phyloP scores from a whole-genome alignment of 345 rosid genomes.

The Schrenkiella parvula region DNA sequence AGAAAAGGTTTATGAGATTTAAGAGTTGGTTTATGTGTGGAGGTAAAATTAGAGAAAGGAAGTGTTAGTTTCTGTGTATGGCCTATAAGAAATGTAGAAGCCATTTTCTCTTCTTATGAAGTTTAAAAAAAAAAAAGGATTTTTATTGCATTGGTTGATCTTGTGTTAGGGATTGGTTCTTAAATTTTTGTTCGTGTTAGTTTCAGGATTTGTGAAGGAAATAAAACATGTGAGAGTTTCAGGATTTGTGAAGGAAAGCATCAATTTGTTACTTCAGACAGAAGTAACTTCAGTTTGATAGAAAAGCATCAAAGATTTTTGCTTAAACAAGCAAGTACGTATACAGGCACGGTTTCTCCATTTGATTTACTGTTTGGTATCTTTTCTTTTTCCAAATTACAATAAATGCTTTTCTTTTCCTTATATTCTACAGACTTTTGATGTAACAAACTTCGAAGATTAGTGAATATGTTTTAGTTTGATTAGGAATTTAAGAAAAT shows the following conservation, averaged over 20 bases:
- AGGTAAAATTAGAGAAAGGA: constrained; percentile 14
- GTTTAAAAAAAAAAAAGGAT: neutral
- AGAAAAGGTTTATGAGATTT: constrained; percentile 16
- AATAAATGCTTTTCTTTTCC: neutral
- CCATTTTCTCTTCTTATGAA: constrained; percentile 25
- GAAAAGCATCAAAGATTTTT: constrained; percentile 27
- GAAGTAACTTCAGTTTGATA: constrained; percentile 23
- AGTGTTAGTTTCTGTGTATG: constrained; percentile 17
- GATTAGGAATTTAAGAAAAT: neutral
- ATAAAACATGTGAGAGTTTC: neutral
- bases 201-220: neutral
- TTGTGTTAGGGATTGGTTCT: neutral
- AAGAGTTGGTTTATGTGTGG: neutral
- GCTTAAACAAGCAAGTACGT: constrained; percentile 7
- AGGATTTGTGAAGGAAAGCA: constrained; percentile 43
- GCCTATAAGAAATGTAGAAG: constrained; percentile 33
- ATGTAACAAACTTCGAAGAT: neutral
- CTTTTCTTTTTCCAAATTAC: neutral
- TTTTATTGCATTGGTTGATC: constrained; percentile 5
- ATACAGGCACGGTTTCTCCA: neutral
- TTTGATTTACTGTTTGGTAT: neutral
- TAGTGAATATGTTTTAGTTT: neutral
- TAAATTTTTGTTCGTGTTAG: neutral
- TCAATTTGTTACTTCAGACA: constrained; percentile 29
- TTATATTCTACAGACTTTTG: neutral